Percentiles rank a stretch among this genome's conserved stretches.
Evolutionary conservation across 1,284 basidiomycete species (phyloP).

Genomic region (Trametes polyzona): DNA sequence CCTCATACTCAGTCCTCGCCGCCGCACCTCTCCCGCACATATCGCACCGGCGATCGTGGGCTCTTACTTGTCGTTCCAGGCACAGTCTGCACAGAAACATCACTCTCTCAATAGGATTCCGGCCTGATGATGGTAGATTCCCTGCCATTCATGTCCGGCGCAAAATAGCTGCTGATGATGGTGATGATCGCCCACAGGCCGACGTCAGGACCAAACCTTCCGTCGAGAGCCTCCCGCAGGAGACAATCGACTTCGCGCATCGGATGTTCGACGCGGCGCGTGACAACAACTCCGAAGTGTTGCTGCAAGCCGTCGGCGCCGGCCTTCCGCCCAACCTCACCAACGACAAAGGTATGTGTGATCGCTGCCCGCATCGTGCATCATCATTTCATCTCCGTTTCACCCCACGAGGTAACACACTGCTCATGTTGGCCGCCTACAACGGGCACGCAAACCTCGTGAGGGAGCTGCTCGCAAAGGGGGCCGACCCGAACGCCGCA

Average conservation of each 20-base stretch:
- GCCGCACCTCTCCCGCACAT: too few species aligned
- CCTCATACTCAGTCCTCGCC: too few species aligned
- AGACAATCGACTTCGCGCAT: slow-evolving; percentile 71
- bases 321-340: slow-evolving; percentile 82
- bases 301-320: slow-evolving; percentile 66
- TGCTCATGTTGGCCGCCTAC: slow-evolving; percentile 86
- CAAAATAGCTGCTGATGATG: background rate
- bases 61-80: too few species aligned
- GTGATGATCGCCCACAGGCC: too few species aligned
- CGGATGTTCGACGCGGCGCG: slow-evolving; percentile 81
- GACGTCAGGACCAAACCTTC: slow-evolving; percentile 13
- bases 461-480: slow-evolving; percentile 53
- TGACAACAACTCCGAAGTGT: slow-evolving; percentile 53
- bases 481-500: slow-evolving; percentile 70
- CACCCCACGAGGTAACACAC: slow-evolving; percentile 60
- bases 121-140: slow-evolving; percentile 1
- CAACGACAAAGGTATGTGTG: slow-evolving; percentile 63
- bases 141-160: background rate
- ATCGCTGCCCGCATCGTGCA: background rate
- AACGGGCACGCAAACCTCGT: slow-evolving; percentile 70
- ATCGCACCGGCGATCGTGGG: background rate
- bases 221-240: slow-evolving; percentile 34
- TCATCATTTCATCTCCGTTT: background rate
- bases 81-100: too few species aligned
- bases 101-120: too few species aligned